A percentile compares a stretch with the other conserved stretches of the same genome.
Conservation (phyloP, 2,329 filamentous ascomycete genomes). For the Ophiostoma sp. region DNA sequence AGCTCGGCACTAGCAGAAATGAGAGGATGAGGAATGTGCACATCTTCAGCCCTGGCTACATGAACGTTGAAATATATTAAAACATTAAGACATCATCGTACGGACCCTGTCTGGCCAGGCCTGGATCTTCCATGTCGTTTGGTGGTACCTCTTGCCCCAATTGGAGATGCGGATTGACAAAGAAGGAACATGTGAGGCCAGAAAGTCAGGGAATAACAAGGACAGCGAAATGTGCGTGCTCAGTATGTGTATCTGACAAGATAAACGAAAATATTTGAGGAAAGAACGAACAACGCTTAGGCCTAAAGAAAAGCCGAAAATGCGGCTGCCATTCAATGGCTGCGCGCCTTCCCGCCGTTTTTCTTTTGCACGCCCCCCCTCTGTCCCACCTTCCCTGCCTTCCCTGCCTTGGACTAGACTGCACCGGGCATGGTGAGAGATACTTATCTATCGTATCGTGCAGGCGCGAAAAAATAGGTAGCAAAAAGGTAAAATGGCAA, state of each 20-base stretch:
- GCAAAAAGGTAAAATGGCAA: not conserved
- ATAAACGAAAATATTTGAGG: not conserved
- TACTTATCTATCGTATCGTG: constrained; percentile 20
- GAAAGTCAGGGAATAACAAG: constrained; percentile 14
- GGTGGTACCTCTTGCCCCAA: not conserved
- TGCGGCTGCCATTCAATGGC: constrained; percentile 10
- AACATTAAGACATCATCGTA: not conserved
- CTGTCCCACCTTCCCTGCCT: not conserved
- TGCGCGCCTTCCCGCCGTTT: not conserved
- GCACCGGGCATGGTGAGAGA: constrained; percentile 10
- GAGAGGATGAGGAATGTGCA: not conserved
- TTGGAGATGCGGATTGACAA: not conserved
- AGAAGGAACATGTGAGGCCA: not conserved
- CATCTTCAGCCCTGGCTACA: not conserved
- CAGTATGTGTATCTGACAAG: not conserved
- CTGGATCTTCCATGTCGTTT: not conserved
- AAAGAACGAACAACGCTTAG: not conserved
- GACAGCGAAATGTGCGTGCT: not conserved
- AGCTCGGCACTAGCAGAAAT: constrained; percentile 1
- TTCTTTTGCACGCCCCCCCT: not conserved
- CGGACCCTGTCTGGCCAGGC: not conserved
- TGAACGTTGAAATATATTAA: not conserved
- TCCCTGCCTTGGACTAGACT: constrained; percentile 14
- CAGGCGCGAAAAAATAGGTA: not conserved
- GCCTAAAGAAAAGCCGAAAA: constrained; percentile 12